Evolutionary conservation across 2,329 filamentous ascomycete species (phyloP), one percentile per base, ranked within the genome.

Genomic region (Cryphonectria carpinicola): DNA sequence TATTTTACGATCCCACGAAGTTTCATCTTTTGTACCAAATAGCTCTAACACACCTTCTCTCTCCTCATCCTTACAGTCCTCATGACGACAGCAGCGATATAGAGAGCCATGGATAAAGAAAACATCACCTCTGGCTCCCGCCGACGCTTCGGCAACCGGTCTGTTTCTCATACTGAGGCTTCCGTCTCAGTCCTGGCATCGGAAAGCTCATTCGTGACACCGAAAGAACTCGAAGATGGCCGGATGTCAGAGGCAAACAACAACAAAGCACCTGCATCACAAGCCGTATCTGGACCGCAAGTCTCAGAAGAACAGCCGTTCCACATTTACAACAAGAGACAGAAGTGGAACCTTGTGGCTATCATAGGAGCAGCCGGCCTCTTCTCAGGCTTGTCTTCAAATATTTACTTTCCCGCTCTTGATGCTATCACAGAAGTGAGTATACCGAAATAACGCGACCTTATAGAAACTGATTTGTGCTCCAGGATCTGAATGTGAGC

Each of bases 361-460:
- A 84, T 85, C 66, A 82, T 86, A 35, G 82, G 84, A 1, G 75
- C 84, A 1, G 86, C 85, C 1, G 84, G 83, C 0, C 78, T 88
- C 41, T 87, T 88, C 77, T 87, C 85, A 3, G 86, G 86, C 1
- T 73, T 85, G 17, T 84, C 85, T 4, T 82, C 82, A 43, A 86
- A 84, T 71, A 86, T 88, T 66, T 87, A 87, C 77, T 81, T 85
- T 65, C 84, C 85, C 0, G 80, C 83, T 0, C 72, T 86, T 6
- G 78, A 80, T 61, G 72, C 77, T 3, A 80, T 85, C 22, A 77
- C 81, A 10, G 70, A 75, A 66, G 80, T 80, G 73, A 49, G 72
- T 73, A 13, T 66, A n/a, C 28, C 39, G 28, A 58, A 3, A 8
- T 8, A 4, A 17, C 1, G 25, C 5, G 13, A 58, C 2, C 14